These are phyloP conservation scores for Sclerotinia subarctica DNA, from an alignment of 2,329 filamentous ascomycete species.

Conservation along the genomic window DNA sequence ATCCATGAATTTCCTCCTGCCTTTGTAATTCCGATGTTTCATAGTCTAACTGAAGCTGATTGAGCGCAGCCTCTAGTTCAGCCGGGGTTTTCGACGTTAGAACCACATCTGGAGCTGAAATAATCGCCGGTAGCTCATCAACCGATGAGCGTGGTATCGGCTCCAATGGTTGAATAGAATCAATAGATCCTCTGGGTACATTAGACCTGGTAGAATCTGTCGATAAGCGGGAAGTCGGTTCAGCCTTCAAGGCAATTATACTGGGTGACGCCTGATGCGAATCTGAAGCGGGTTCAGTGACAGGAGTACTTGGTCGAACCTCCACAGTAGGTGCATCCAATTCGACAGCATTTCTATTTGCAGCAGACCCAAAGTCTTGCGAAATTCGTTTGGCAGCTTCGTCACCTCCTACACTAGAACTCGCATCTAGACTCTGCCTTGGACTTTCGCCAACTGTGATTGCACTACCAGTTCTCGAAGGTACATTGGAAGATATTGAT, in stretches of 20 bases:
- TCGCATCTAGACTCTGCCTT: conserved; percentile 46
- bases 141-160: conserved; percentile 33
- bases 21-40: conserved; percentile 46
- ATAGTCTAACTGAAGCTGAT: conserved; percentile 39
- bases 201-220: conserved; percentile 34
- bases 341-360: neutral
- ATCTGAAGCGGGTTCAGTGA: neutral
- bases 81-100: conserved; percentile 24
- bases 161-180: conserved; percentile 27
- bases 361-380: conserved; percentile 16
- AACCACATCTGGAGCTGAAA: conserved; percentile 4
- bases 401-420: conserved; percentile 23
- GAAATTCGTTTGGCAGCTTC: conserved; percentile 2
- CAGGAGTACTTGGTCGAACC: conserved; percentile 23
- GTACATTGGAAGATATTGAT: conserved; percentile 48
- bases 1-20: conserved; percentile 77
- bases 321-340: conserved; percentile 25
- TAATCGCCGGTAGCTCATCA: conserved; percentile 31
- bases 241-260: conserved; percentile 25
- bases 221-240: conserved; percentile 31
- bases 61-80: conserved; percentile 43
- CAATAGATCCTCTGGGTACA: conserved; percentile 31
- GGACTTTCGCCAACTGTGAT: conserved; percentile 44
- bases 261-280: conserved; percentile 21
- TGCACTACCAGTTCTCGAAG: conserved; percentile 53